A percentile compares a stretch with the other conserved stretches of the same genome.
These are phyloP conservation scores for Colletotrichum orbiculare DNA, from an alignment of 2,329 filamentous ascomycete genomes.

Conservation along the genomic window DNA sequence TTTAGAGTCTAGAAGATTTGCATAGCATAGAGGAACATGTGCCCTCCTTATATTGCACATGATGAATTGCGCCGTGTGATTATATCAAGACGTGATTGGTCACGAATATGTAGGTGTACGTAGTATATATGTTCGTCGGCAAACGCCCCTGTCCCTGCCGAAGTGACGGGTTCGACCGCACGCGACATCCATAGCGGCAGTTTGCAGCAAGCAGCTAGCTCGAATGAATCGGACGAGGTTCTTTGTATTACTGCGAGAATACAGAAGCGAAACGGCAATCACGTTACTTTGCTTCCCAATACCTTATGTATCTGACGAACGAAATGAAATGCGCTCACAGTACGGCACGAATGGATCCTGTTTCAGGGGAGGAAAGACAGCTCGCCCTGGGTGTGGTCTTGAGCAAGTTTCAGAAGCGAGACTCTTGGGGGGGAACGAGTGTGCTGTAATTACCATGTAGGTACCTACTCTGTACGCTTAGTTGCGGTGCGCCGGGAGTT, in stretches of 20 bases:
- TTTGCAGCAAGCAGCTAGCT: background rate
- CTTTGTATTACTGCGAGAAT: no score
- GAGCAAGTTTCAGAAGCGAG: slow-evolving; percentile 38
- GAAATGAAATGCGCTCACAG: slow-evolving; percentile 34
- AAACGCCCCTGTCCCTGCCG: slow-evolving; percentile 1
- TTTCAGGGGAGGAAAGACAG: slow-evolving; percentile 31
- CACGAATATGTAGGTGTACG: background rate
- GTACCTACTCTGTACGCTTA: slow-evolving; percentile 9
- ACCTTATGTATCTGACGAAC: background rate
- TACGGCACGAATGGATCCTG: slow-evolving; percentile 24
- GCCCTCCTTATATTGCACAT: no score
- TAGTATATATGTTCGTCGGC: no score
- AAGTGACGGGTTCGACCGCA: slow-evolving; percentile 32
- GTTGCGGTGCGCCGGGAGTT: background rate
- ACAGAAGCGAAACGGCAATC: no score
- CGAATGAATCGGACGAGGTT: background rate
- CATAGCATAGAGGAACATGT: no score
- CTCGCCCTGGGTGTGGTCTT: slow-evolving; percentile 4
- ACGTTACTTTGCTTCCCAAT: no score
- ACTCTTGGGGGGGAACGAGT: slow-evolving; percentile 17
- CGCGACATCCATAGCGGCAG: slow-evolving; percentile 17
- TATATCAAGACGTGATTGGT: background rate
- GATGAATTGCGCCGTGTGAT: no score
- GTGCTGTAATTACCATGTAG: slow-evolving; percentile 5
- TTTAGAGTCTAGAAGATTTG: no score